Conservation (phyloP, 176 grass and related monocot species). For the Melocanna baccifera region DNA sequence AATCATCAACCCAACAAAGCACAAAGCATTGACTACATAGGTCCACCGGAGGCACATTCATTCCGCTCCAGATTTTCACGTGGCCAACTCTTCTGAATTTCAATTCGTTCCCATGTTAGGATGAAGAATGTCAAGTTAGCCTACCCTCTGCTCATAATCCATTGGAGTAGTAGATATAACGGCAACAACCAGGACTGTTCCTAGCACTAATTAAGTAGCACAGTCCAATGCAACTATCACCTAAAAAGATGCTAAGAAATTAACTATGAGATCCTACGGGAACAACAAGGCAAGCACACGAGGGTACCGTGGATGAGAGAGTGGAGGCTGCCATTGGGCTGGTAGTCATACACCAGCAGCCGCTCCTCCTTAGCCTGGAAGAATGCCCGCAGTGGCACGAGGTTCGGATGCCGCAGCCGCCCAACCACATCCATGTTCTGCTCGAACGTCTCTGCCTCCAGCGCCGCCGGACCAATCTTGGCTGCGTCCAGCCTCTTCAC, state of each 20-base stretch:
- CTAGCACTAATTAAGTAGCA: neutral
- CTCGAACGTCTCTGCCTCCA: conserved; percentile 75
- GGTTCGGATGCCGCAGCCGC: conserved; percentile 79
- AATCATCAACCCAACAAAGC: conserved; percentile 2
- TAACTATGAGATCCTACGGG: neutral
- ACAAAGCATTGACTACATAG: conserved; percentile 3
- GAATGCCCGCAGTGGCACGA: conserved; percentile 74
- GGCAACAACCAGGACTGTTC: neutral
- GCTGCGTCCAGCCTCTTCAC: conserved; percentile 81
- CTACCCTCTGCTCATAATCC: neutral
- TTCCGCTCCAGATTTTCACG: conserved; percentile 18
- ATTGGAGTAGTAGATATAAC: neutral
- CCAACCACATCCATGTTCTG: conserved; percentile 90
- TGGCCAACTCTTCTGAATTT: conserved; percentile 1
- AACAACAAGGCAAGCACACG: neutral
- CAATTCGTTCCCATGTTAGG: neutral
- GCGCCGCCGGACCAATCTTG: conserved; percentile 51
- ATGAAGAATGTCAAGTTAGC: neutral
- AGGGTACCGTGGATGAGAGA: conserved; percentile 75
- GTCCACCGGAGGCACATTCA: conserved; percentile 1
- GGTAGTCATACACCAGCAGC: conserved; percentile 93
- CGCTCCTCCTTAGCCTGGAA: conserved; percentile 98
- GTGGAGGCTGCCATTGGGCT: conserved; percentile 86
- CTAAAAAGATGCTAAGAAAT: neutral
- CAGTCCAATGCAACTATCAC: neutral